These are phyloP conservation scores for Rickenella mellea DNA, from an alignment of 768 basidiomycete genomes.

Conservation along the genomic window DNA sequence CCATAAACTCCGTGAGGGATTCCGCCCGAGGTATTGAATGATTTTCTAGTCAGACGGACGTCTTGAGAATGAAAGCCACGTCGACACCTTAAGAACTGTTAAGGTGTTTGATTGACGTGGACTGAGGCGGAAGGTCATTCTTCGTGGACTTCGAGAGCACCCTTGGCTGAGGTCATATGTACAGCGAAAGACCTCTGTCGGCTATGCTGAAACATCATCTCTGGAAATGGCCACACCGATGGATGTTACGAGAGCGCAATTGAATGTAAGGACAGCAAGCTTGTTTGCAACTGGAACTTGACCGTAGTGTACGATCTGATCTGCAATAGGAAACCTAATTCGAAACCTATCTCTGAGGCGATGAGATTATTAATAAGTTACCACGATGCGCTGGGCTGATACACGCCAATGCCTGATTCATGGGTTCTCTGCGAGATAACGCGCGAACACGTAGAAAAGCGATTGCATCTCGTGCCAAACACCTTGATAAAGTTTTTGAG, in stretches of 20 bases:
- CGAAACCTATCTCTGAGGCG: slow-evolving; percentile 36
- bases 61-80: slow-evolving; percentile 75
- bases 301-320: slow-evolving; percentile 55
- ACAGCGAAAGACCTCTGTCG: slow-evolving; percentile 1
- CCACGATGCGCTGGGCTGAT: slow-evolving; percentile 3
- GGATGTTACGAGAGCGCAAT: slow-evolving; percentile 65
- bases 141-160: slow-evolving; percentile 67
- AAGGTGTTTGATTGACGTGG: slow-evolving; percentile 61
- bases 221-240: slow-evolving; percentile 29
- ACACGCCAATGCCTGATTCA: slow-evolving; percentile 79
- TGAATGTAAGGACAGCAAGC: slow-evolving; percentile 71
- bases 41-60: slow-evolving; percentile 67
- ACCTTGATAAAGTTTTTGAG: slow-evolving; percentile 37
- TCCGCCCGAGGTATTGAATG: slow-evolving; percentile 59
- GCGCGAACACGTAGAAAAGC: slow-evolving; percentile 93
- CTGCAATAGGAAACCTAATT: slow-evolving; percentile 54
- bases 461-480: slow-evolving; percentile 92
- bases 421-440: slow-evolving; percentile 83
- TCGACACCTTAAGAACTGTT: slow-evolving; percentile 52
- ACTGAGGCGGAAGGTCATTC: slow-evolving; percentile 59
- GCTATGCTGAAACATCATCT: neutral
- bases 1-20: slow-evolving; percentile 70
- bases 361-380: neutral
- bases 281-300: slow-evolving; percentile 40
- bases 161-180: slow-evolving; percentile 58